Base-by-base conservation (phyloP, 805 yeast genomes). In the Vanderwaltozyma tropicalis region DNA sequence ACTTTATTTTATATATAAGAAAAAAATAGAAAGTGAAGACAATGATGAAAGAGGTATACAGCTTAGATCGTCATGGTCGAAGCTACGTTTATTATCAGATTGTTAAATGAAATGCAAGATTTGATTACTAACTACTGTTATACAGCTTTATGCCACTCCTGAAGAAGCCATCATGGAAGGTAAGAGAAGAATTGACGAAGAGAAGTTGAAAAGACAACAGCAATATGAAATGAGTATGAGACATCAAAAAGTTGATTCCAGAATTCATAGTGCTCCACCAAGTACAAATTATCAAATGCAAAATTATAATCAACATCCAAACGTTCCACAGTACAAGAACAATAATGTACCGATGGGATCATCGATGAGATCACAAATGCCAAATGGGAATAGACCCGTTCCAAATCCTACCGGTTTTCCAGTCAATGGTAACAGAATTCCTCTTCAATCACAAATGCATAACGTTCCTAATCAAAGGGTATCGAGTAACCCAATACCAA, bases 101-200 rank as follows among this genome's bases (percentile, higher is more conserved):
- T n/a, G n/a, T n/a, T n/a, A n/a, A n/a, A n/a, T n/a, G n/a, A n/a
- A n/a, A n/a, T n/a, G n/a, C n/a, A n/a, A n/a, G n/a, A n/a, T n/a
- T n/a, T n/a, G n/a, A n/a, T n/a, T n/a, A n/a, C n/a, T n/a, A n/a
- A n/a, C n/a, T n/a, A n/a, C n/a, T n/a, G 12, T 27, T n/a, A n/a
- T 27, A 6, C 45, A 44, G 47, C 42, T 59, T 15, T 57, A 55
- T 42, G 60, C 63, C 1, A 60, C 64, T 1, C 64, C 64, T 12
- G 55, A 59, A 39, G 62, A 60, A 36, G 59, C 63, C 4, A 41
- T 60, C 50, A 52, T 52, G 32, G 55, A 54, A 12, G 49, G 52
- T 10, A 47, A 45, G 33, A 46, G 54, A 27, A 41, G 48, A 29
- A 46, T 43, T 14, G 57, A 52, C 19, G 52, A 54, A 34, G 59